Conservation (phyloP, 805 yeast species). For the Schwanniomyces sp. region DNA sequence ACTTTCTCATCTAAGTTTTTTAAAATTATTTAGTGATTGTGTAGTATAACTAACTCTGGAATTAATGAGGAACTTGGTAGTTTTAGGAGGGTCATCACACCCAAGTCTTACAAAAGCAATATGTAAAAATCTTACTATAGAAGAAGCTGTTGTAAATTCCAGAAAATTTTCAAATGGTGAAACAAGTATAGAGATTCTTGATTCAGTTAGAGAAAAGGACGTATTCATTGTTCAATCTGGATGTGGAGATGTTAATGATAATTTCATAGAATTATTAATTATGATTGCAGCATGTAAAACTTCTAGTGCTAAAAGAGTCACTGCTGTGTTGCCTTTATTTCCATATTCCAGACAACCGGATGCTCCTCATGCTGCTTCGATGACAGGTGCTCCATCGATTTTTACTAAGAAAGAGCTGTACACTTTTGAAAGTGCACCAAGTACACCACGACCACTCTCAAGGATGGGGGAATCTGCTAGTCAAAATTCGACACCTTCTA, state of each 20-base stretch:
- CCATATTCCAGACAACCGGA: slow-evolving; percentile 97
- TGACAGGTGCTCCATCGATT: slow-evolving; percentile 67
- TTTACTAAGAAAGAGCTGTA: slow-evolving; percentile 35
- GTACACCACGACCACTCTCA: slow-evolving; percentile 46
- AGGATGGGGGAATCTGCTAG: slow-evolving; percentile 10
- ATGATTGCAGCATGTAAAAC: slow-evolving; percentile 91
- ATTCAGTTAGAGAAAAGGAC: slow-evolving; percentile 94
- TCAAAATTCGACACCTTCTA: slow-evolving; percentile 9
- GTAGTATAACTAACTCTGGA: not conserved
- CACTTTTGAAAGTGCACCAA: slow-evolving; percentile 53
- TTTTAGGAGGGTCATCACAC: slow-evolving; percentile 90
- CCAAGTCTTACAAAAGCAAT: slow-evolving; percentile 74
- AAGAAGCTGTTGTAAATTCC: slow-evolving; percentile 63
- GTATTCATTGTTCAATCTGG: slow-evolving; percentile 89
- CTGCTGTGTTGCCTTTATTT: slow-evolving; percentile 89
- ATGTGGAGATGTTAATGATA: slow-evolving; percentile 85
- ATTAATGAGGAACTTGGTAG: slow-evolving; percentile 76
- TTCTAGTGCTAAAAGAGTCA: slow-evolving; percentile 84
- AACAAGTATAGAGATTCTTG: slow-evolving; percentile 79
- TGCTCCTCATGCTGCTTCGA: slow-evolving; percentile 66
- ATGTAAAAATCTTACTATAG: slow-evolving; percentile 74
- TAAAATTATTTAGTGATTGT: not conserved
- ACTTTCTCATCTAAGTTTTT: not conserved
- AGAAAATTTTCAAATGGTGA: slow-evolving; percentile 86
- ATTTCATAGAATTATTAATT: slow-evolving; percentile 76